Evolutionary conservation across 441 rosid species (phyloP), one percentile per base, ranked within the genome.

Genomic region (Erodium moschatum): DNA sequence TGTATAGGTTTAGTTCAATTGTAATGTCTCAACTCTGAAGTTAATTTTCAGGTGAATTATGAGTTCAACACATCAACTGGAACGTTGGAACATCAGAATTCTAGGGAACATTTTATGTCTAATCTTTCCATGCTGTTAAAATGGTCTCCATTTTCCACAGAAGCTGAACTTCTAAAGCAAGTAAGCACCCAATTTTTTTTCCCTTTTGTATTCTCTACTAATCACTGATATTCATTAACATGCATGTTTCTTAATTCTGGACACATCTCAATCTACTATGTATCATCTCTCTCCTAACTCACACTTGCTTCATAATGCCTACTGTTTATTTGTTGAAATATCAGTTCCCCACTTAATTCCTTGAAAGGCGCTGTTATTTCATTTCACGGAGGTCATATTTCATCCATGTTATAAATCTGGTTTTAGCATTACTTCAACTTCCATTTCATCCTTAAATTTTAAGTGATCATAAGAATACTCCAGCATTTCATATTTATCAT

Each of bases 141-240:
- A 70, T 93, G 98, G 98, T 91, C 97, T 71, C 98, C 96, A 18
- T 91, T 80, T 85, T 81, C 90, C 54, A 86, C 91, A 65, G 96
- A 93, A 81, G 81, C 74, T 29, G 96, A 91, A 72, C 97, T 93
- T 83, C 73, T 93, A 78, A 81, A 87, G 83, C 98, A 91, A 82
- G 98, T 82, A 80, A 74, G 84, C 67, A 69, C 66, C 20, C 27
- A 16, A 42, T 70, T 70, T 46, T 71, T 42, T 12, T 12, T 56
- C 19, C 27, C 11, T 58, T 8, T 20, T 20, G 4, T 56, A 38
- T 5, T 5, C 42, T 38, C 13, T 58, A 58, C 63, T 19, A 7
- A 4, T 58, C 63, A 58, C 63, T 20, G 63, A 9, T 21, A 20
- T 58, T 58, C 27, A 19, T 58, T 58, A 19, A 58, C 29, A 58